Conservation (phyloP, 768 basidiomycete genomes). For the Collybiopsis confluens region DNA sequence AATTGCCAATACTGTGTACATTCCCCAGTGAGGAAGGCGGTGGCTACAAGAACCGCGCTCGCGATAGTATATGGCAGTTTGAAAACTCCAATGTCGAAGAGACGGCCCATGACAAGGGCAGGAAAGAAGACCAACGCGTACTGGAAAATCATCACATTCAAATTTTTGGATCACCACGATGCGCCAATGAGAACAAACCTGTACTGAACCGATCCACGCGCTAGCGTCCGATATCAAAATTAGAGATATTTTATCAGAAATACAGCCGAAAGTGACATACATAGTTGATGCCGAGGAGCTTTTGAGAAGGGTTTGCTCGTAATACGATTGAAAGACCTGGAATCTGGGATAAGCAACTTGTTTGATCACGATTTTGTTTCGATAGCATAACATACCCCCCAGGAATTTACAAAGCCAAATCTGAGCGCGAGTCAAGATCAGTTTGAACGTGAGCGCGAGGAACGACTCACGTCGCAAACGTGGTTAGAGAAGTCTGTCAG, state of each 20-base stretch:
- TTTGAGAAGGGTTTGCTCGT: not conserved
- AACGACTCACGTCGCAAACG: conserved; percentile 1
- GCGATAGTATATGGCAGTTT: conserved; percentile 37
- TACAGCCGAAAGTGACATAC: not conserved
- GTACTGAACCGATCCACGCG: conserved; percentile 55
- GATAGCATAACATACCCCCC: conserved; percentile 35
- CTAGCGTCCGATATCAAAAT: conserved; percentile 18
- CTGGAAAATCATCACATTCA: conserved; percentile 17
- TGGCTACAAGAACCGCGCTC: conserved; percentile 46
- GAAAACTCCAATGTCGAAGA: conserved; percentile 55
- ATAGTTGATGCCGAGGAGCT: conserved; percentile 2
- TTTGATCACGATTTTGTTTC: too few species aligned
- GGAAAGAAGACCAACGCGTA: conserved; percentile 41
- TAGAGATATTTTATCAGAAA: too few species aligned
- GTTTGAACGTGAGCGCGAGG: not conserved
- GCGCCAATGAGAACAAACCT: conserved; percentile 23
- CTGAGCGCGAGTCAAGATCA: conserved; percentile 14
- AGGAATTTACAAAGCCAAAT: conserved; percentile 43
- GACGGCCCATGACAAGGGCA: conserved; percentile 41
- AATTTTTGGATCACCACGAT: not conserved
- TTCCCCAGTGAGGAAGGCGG: conserved; percentile 62
- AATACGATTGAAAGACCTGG: conserved; percentile 25
- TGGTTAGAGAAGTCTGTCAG: not conserved
- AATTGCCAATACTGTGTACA: conserved; percentile 78
- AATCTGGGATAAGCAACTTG: too few species aligned